These are phyloP conservation scores for Jaltomata sinuosa DNA, from an alignment of 257 asterid genomes.

Conservation along the genomic window DNA sequence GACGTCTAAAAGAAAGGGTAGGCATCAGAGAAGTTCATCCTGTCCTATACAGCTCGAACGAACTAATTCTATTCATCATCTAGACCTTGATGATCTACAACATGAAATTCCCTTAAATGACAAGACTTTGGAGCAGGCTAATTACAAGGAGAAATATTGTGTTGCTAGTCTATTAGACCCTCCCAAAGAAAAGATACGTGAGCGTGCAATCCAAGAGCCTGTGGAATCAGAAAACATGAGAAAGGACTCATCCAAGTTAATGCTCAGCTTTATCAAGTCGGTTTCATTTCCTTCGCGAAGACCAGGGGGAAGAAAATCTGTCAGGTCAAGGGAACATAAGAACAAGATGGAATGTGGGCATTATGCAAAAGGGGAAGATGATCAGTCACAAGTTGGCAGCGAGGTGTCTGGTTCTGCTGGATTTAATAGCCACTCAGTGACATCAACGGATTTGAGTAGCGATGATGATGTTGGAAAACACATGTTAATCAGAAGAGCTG, in stretches of 20 bases:
- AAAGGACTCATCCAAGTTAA: slow-evolving; percentile 10
- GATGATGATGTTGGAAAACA: slow-evolving; percentile 6
- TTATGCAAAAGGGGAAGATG: slow-evolving; percentile 6
- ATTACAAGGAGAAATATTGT: slow-evolving; percentile 2
- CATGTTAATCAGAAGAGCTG: not conserved
- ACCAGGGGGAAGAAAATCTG: slow-evolving; percentile 6
- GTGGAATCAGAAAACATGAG: not conserved
- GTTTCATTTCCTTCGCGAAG: slow-evolving; percentile 42
- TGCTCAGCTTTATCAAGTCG: slow-evolving; percentile 42
- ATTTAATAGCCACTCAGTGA: not conserved
- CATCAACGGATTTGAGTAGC: slow-evolving; percentile 1
- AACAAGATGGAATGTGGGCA: slow-evolving; percentile 1
- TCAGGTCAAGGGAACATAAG: not conserved
- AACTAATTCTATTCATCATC: slow-evolving; percentile 8
- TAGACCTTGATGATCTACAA: slow-evolving; percentile 3
- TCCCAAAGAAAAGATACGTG: not conserved
- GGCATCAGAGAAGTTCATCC: slow-evolving; percentile 59
- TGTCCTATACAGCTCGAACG: slow-evolving; percentile 12
- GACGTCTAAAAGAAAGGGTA: slow-evolving; percentile 30
- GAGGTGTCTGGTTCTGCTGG: not conserved
- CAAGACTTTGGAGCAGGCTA: not conserved
- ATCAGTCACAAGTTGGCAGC: not conserved
- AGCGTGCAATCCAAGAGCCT: not conserved
- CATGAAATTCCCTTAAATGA: not conserved
- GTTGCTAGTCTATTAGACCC: slow-evolving; percentile 16